Conservation (phyloP, 306 rosid genomes). For the Albizia julibrissin region DNA sequence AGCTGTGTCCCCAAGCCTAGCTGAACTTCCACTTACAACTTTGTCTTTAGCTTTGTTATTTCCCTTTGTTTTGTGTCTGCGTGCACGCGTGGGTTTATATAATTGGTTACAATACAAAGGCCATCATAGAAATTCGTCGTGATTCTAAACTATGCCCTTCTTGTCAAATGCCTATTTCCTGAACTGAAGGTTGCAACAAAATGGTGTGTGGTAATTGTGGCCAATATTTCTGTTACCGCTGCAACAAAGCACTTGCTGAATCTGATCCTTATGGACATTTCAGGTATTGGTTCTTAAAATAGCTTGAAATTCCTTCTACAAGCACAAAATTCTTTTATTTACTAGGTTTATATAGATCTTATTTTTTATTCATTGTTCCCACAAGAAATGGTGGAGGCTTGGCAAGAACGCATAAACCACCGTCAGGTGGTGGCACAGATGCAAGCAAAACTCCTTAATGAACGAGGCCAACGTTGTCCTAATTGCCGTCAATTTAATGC, state of each 20-base stretch:
- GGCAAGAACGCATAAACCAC: conserved; percentile 69
- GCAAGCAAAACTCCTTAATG: conserved; percentile 55
- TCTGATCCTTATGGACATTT: conserved; percentile 71
- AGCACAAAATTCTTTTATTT: conserved; percentile 19
- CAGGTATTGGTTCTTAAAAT: conserved; percentile 49
- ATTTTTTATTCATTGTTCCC: conserved; percentile 52
- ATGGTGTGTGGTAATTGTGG: conserved; percentile 83
- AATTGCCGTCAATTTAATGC: conserved; percentile 83
- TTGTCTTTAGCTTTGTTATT: no score
- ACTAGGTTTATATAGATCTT: conserved; percentile 25
- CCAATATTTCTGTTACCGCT: conserved; percentile 79
- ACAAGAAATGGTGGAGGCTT: conserved; percentile 53
- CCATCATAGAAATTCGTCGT: conserved; percentile 64
- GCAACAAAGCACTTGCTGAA: conserved; percentile 70
- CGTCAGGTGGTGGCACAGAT: conserved; percentile 66
- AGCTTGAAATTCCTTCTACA: conserved; percentile 27
- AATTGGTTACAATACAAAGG: no score
- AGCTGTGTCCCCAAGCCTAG: no score
- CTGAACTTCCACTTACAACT: no score
- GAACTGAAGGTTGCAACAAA: conserved; percentile 88
- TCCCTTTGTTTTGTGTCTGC: no score
- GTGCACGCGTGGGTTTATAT: no score
- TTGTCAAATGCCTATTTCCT: conserved; percentile 83
- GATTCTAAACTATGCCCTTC: conserved; percentile 86
- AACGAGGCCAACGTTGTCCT: conserved; percentile 58